A percentile compares a stretch with the other conserved stretches of the same genome.
Conservation (phyloP, 2,329 filamentous ascomycete species). For the Penicillium sp. region DNA sequence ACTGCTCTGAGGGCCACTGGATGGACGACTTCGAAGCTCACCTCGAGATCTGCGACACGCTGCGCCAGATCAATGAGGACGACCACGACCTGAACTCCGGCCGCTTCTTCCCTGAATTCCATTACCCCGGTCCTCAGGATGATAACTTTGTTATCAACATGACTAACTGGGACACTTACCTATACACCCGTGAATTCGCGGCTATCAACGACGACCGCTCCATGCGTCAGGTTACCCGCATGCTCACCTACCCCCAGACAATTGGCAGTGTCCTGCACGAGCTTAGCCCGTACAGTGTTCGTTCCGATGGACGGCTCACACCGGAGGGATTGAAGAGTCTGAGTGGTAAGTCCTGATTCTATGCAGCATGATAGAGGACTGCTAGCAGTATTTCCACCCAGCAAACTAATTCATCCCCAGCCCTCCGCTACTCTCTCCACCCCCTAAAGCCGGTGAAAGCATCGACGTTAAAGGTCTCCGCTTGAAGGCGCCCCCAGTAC, state of each 20-base stretch:
- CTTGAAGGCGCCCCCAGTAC: constrained; percentile 80
- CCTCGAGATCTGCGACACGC: constrained; percentile 84
- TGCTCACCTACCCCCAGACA: constrained; percentile 91
- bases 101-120: constrained; percentile 88
- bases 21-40: constrained; percentile 93
- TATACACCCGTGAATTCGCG: constrained; percentile 88
- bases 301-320: constrained; percentile 72
- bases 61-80: constrained; percentile 94
- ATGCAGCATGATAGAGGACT: not conserved
- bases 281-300: constrained; percentile 85
- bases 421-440: constrained; percentile 89
- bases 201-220: constrained; percentile 88
- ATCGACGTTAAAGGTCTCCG: constrained; percentile 74
- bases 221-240: constrained; percentile 87
- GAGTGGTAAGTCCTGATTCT: constrained; percentile 66
- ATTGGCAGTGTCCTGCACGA: constrained; percentile 91
- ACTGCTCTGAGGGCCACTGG: constrained; percentile 94
- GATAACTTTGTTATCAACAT: constrained; percentile 94
- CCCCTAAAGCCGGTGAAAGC: constrained; percentile 78
- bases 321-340: constrained; percentile 90
- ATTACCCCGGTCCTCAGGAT: constrained; percentile 84
- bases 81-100: constrained; percentile 93
- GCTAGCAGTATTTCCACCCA: not conserved
- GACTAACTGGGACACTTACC: constrained; percentile 97
- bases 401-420: constrained; percentile 45